phyloP scores from a whole-genome alignment of 31 red algal species.

The Odonthalia washingtoniensis region DNA sequence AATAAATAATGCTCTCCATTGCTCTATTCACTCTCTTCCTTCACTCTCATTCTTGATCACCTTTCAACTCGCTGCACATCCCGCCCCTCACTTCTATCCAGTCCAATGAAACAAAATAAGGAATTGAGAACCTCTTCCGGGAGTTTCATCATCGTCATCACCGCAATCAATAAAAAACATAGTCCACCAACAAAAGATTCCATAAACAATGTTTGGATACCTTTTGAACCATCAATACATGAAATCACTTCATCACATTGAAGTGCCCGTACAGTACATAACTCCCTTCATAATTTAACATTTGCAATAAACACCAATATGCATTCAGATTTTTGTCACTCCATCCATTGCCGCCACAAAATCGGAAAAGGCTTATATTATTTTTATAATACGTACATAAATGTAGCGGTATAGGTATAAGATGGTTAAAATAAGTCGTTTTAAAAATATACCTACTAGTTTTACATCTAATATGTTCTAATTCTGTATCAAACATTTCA shows the following conservation, averaged over 20 bases:
- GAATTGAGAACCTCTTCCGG: no score
- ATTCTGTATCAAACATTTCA: conserved; percentile 64
- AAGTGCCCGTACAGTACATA: conserved; percentile 19
- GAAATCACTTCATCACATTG: conserved; percentile 23
- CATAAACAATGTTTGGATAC: conserved; percentile 25
- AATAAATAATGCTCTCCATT: no score
- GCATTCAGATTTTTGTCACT: conserved; percentile 50
- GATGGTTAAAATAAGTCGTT: conserved; percentile 38
- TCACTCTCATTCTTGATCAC: no score
- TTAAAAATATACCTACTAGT: conserved; percentile 42
- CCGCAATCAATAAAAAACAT: no score
- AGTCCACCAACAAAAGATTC: no score
- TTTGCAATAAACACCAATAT: conserved; percentile 45
- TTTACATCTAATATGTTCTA: conserved; percentile 54
- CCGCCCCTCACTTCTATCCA: no score
- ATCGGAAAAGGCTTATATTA: conserved; percentile 47
- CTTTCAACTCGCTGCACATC: no score
- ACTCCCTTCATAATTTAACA: conserved; percentile 26
- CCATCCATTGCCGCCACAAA: conserved; percentile 53
- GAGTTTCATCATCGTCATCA: no score
- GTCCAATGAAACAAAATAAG: no score
- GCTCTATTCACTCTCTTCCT: no score
- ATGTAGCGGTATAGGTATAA: conserved; percentile 53
- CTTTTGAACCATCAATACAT: conserved; percentile 39
- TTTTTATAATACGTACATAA: conserved; percentile 54